A percentile compares a stretch with the other conserved stretches of the same genome.
Evolutionary conservation across 108 stramenopile genomes (phyloP).

Genomic region (Nitzschia sp.): DNA sequence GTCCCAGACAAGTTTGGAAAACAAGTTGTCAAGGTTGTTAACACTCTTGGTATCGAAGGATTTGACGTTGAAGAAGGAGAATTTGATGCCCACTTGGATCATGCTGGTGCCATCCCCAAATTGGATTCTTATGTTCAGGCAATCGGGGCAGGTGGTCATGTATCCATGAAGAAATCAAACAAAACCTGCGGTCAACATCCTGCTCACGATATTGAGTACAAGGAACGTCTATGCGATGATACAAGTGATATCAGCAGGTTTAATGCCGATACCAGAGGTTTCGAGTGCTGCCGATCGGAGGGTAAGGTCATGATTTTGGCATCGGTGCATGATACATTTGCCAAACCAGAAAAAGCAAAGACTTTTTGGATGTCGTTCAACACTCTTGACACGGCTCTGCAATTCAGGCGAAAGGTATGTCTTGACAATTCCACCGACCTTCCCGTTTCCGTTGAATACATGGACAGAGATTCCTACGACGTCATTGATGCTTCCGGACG

Average conservation of each 20-base stretch:
- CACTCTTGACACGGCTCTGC: slow-evolving; percentile 62
- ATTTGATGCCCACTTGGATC: slow-evolving; percentile 26
- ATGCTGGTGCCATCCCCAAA: slow-evolving; percentile 45
- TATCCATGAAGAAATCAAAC: slow-evolving; percentile 58
- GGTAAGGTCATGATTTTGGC: slow-evolving; percentile 86
- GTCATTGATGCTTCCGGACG: slow-evolving; percentile 77
- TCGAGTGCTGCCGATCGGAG: slow-evolving; percentile 79
- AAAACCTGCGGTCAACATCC: slow-evolving; percentile 48
- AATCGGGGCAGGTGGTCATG: slow-evolving; percentile 49
- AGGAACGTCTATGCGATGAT: slow-evolving; percentile 53
- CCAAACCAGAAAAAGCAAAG: slow-evolving; percentile 55
- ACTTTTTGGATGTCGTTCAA: slow-evolving; percentile 79
- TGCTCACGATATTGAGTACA: slow-evolving; percentile 64
- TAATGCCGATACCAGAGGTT: slow-evolving; percentile 80
- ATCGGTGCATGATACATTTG: slow-evolving; percentile 85
- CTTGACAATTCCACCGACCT: slow-evolving; percentile 72
- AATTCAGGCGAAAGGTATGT: slow-evolving; percentile 75
- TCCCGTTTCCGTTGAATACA: slow-evolving; percentile 75
- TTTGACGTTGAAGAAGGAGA: slow-evolving; percentile 63
- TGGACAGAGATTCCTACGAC: slow-evolving; percentile 82
- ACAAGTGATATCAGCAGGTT: slow-evolving; percentile 60
- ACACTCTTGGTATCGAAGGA: slow-evolving; percentile 74
- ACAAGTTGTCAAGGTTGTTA: slow-evolving; percentile 58
- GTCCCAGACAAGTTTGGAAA: slow-evolving; percentile 58
- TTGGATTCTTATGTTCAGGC: slow-evolving; percentile 59